These are phyloP conservation scores for Kalmanozyma brasiliensis DNA, from an alignment of 1,284 basidiomycete genomes.

Conservation along the genomic window DNA sequence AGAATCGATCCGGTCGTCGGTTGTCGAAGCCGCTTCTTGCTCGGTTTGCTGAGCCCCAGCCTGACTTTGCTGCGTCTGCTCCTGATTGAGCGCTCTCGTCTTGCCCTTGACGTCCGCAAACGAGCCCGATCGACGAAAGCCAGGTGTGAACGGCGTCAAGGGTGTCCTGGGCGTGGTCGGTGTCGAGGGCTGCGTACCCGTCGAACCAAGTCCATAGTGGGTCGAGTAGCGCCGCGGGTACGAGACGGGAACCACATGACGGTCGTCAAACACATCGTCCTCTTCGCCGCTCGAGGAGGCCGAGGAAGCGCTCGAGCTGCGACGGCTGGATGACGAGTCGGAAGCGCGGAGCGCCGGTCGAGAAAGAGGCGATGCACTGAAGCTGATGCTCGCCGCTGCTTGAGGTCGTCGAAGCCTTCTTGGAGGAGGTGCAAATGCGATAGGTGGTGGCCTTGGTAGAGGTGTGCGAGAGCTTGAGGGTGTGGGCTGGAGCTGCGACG, in stretches of 20 bases:
- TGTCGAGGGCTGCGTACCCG: constrained; percentile 5
- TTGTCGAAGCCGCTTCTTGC: background rate
- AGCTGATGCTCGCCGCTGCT: background rate
- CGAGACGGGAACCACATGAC: background rate
- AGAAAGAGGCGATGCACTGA: background rate
- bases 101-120: background rate
- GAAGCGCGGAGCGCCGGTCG: background rate
- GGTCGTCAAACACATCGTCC: constrained; percentile 15
- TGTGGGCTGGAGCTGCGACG: no score
- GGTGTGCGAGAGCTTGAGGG: background rate
- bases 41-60: background rate
- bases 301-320: constrained; percentile 1
- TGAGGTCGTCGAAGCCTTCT: constrained; percentile 10
- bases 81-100: background rate
- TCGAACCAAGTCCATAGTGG: background rate
- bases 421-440: constrained; percentile 23
- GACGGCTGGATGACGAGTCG: background rate
- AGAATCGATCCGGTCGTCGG: background rate
- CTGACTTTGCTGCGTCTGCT: no score
- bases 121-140: background rate
- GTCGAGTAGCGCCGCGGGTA: constrained; percentile 7
- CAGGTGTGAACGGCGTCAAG: constrained; percentile 9
- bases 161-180: constrained; percentile 11
- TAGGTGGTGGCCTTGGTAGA: constrained; percentile 6
- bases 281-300: constrained; percentile 7